Conservation (phyloP, 176 grass and related monocot species). For the Saccharum officinarum region DNA sequence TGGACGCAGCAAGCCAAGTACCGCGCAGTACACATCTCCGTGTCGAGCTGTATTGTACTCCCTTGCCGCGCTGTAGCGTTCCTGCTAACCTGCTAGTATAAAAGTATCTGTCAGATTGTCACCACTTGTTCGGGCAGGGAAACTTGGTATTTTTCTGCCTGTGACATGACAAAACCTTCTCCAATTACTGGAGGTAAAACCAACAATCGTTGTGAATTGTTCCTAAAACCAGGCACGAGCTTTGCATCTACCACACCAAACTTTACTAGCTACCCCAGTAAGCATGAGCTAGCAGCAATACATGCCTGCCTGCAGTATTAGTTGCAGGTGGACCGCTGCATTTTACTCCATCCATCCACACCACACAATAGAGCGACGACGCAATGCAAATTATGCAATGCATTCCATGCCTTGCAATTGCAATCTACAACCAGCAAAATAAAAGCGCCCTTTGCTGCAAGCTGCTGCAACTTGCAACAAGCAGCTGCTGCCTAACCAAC, state of each 20-base stretch:
- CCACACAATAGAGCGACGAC: no score
- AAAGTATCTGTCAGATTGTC: not conserved
- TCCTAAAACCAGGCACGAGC: not conserved
- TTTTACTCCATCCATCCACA: no score
- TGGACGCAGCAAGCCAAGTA: not conserved
- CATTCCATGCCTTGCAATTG: not conserved
- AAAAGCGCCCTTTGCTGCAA: not conserved
- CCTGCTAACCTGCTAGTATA: not conserved
- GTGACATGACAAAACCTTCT: not conserved
- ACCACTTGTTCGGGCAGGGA: not conserved
- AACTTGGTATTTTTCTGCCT: not conserved
- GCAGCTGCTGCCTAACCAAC: not conserved
- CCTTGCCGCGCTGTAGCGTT: not conserved
- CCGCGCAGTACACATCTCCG: not conserved
- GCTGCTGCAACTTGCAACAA: not conserved
- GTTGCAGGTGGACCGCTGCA: conserved; percentile 2
- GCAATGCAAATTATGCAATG: not conserved
- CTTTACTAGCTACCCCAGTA: not conserved
- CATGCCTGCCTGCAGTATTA: not conserved
- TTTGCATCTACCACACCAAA: not conserved
- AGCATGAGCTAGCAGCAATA: conserved; percentile 7
- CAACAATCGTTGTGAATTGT: no score
- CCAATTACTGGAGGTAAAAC: not conserved
- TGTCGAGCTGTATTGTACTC: not conserved
- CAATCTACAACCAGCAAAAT: not conserved